phyloP scores from a whole-genome alignment of 2,329 filamentous ascomycete species.

The Cladosporium sp. region DNA sequence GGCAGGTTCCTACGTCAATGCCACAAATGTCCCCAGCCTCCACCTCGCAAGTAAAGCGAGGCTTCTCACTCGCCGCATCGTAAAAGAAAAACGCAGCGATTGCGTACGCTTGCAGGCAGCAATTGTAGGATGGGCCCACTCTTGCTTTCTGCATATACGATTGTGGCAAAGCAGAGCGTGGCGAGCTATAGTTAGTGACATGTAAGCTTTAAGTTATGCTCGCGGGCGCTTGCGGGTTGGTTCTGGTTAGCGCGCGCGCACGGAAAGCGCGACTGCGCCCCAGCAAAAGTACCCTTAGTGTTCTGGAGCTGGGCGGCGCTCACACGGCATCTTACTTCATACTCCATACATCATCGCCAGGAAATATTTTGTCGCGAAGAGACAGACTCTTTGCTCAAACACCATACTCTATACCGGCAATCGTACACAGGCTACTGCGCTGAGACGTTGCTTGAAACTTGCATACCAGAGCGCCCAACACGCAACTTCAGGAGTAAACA shows the following conservation, averaged over 20 bases:
- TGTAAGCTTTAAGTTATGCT: constrained; percentile 14
- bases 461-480: constrained; percentile 10
- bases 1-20: not conserved
- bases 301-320: not conserved
- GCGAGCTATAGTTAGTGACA: constrained; percentile 5
- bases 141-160: constrained; percentile 6
- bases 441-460: constrained; percentile 7
- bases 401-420: not conserved
- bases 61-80: not conserved
- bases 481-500: constrained; percentile 16
- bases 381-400: not conserved
- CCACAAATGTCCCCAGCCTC: not conserved
- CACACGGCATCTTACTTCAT: constrained; percentile 5
- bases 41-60: not conserved
- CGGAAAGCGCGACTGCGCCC: constrained; percentile 1
- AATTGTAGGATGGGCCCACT: not conserved
- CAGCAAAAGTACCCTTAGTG: not conserved
- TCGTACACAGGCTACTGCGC: not conserved
- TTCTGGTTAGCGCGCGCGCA: not conserved
- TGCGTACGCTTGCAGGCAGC: constrained; percentile 5
- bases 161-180: constrained; percentile 3
- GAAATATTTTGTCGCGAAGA: not conserved
- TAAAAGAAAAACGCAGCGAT: not conserved
- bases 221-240: not conserved
- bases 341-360: not conserved